These are phyloP conservation scores for Botrytis cinerea DNA, from an alignment of 2,329 filamentous ascomycete species.

Conservation along the genomic window DNA sequence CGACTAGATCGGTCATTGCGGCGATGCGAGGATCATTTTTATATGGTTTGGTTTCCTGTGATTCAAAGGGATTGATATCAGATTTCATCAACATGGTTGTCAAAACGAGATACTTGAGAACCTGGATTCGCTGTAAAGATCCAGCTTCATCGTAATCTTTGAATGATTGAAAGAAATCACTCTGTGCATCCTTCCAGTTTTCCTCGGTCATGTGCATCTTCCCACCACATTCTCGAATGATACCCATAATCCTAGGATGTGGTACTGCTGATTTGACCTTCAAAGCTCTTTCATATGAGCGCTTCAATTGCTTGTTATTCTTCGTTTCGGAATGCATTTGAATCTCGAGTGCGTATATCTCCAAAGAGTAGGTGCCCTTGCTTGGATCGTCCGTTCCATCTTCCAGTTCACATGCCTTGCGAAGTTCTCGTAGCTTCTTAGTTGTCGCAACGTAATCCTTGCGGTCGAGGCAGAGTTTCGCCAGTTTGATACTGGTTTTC, in stretches of 20 bases:
- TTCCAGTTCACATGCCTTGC: conserved; percentile 81
- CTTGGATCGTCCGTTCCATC: conserved; percentile 89
- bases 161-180: conserved; percentile 98
- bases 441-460: conserved; percentile 81
- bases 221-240: conserved; percentile 96
- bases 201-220: conserved; percentile 99
- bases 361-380: conserved; percentile 94
- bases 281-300: conserved; percentile 86
- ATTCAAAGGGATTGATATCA: conserved; percentile 98
- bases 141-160: conserved; percentile 98
- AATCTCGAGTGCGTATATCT: conserved; percentile 96
- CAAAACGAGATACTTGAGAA: conserved; percentile 93
- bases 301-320: conserved; percentile 96
- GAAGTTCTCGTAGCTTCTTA: conserved; percentile 84
- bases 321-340: conserved; percentile 97
- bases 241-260: conserved; percentile 98
- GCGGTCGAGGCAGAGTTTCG: conserved; percentile 85
- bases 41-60: conserved; percentile 98
- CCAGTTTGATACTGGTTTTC: conserved; percentile 97
- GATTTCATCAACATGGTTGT: conserved; percentile 99
- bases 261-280: conserved; percentile 95
- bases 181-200: conserved; percentile 97
- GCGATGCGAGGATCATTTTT: conserved; percentile 92
- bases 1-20: conserved; percentile 95
- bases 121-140: conserved; percentile 92